Percentiles rank a stretch among this genome's conserved stretches.
These are phyloP conservation scores for Trichoderma erinaceum DNA, from an alignment of 495 filamentous ascomycete species.

Conservation along the genomic window DNA sequence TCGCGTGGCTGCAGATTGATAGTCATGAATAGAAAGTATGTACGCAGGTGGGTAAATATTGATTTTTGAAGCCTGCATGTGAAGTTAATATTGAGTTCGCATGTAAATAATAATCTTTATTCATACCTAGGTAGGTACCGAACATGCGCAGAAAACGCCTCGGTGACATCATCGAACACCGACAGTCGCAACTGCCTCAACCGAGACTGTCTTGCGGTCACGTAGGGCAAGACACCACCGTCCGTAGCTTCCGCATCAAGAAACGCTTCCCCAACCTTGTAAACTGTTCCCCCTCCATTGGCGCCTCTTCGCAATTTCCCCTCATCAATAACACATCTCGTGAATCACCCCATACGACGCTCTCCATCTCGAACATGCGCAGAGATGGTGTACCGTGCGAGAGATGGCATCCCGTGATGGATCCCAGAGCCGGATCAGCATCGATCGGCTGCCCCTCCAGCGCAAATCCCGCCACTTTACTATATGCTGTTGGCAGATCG, in stretches of 20 bases:
- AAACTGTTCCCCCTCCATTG: neutral
- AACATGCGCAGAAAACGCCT: neutral
- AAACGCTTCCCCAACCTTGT: neutral
- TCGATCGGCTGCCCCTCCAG: constrained; percentile 8
- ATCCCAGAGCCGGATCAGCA: neutral
- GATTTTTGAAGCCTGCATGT: too few species aligned
- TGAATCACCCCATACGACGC: neutral
- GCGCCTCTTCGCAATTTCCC: neutral
- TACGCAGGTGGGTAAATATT: too few species aligned
- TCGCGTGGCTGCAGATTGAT: too few species aligned
- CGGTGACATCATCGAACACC: neutral
- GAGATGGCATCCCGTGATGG: neutral
- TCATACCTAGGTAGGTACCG: too few species aligned
- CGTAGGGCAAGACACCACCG: neutral
- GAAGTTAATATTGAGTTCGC: too few species aligned
- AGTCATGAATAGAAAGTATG: too few species aligned
- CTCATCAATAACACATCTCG: neutral
- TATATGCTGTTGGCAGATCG: neutral
- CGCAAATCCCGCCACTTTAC: neutral
- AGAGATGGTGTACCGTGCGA: neutral
- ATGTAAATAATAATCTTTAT: neutral
- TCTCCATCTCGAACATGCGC: neutral
- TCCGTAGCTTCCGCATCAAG: neutral
- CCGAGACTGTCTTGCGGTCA: neutral
- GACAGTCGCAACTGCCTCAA: neutral